phyloP scores from a whole-genome alignment of 1,284 basidiomycete species.

The Pascua sp. region DNA sequence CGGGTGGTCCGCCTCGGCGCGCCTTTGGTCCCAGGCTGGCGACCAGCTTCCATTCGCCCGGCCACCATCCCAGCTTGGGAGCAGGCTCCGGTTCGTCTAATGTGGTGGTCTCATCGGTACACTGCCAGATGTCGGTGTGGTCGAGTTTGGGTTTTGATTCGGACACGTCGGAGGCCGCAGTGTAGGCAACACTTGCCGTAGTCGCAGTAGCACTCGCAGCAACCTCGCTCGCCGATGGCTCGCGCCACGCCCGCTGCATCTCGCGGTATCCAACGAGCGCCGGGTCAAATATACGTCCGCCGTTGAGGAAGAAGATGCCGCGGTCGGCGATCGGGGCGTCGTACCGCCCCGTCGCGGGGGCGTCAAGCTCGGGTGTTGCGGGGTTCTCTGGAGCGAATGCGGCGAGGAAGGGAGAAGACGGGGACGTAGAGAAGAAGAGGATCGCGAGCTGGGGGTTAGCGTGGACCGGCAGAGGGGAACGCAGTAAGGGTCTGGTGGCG shows the following conservation, averaged over 20 bases:
- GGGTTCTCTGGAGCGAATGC: slow-evolving; percentile 7
- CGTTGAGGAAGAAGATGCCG: slow-evolving; percentile 30
- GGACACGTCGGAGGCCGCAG: background rate
- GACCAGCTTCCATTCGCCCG: slow-evolving; percentile 8
- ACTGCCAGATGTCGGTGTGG: background rate
- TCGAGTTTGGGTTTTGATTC: background rate
- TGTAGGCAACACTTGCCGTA: background rate
- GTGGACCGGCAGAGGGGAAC: background rate
- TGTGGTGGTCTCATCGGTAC: too few relatives aligned
- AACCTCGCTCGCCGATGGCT: background rate
- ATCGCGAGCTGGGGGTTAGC: slow-evolving; percentile 27
- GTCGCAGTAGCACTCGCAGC: too few relatives aligned
- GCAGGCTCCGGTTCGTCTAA: background rate
- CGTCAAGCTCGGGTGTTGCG: background rate
- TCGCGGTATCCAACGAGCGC: slow-evolving; percentile 29
- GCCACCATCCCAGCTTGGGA: slow-evolving; percentile 4
- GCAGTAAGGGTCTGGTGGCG: background rate
- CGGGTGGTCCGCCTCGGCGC: too few relatives aligned
- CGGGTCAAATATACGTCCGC: slow-evolving; percentile 34
- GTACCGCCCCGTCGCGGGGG: slow-evolving; percentile 6
- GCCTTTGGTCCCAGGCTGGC: background rate
- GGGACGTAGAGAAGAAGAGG: slow-evolving; percentile 37
- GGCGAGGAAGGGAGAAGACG: slow-evolving; percentile 39
- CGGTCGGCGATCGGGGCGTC: slow-evolving; percentile 24
- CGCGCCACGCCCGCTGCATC: slow-evolving; percentile 18